Base-by-base conservation (phyloP, 768 basidiomycete species). In the Mycena galericulata region DNA sequence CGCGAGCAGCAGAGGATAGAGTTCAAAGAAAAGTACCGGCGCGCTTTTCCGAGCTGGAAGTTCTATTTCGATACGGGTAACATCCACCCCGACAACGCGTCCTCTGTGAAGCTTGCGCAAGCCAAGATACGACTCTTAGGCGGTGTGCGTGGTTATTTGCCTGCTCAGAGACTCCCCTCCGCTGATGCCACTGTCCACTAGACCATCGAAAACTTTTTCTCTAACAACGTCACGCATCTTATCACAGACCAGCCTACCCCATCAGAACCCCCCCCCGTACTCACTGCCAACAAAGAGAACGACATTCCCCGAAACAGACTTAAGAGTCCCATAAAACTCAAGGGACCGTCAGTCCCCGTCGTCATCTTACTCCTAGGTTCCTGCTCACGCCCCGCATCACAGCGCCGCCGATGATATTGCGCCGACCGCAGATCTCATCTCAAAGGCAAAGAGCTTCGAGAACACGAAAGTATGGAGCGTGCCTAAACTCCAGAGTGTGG, bases 141-240 rank as follows among this genome's bases (percentile, higher is more conserved):
- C 69, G 92, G 89, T 68, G 97, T 99, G 79, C 74, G 94, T 87
- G 24, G 27, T n/a, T 32, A 55, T 27, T 59, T 57, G 14, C 11
- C 47, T 41, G 36, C 36, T 14, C 45, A 45, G 55, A 57, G 24
- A 36, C 66, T 30, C 54, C 65, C 62, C 46, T 9, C 45, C 45
- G 49, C 66, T 63, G 38, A 59, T 60, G 51, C 45, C 54, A 47
- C 56, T 22, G 20, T 29, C 47, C 27, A 65, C 38, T 74, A 99
- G 98, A 85, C 84, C 62, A 87, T 95, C 62, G 95, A 97, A 55
- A 87, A 90, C 68, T 98, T 98, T 85, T 97, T 98, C 79, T 94
- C 93, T 32, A 89, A 86, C 53, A 86, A 89, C 53, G 89, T 97
- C 27, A 96, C 96, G 0, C 97, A 99, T 81, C 85, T 98, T 69